phyloP scores from a whole-genome alignment of 345 rosid species.

The Acer campestre region DNA sequence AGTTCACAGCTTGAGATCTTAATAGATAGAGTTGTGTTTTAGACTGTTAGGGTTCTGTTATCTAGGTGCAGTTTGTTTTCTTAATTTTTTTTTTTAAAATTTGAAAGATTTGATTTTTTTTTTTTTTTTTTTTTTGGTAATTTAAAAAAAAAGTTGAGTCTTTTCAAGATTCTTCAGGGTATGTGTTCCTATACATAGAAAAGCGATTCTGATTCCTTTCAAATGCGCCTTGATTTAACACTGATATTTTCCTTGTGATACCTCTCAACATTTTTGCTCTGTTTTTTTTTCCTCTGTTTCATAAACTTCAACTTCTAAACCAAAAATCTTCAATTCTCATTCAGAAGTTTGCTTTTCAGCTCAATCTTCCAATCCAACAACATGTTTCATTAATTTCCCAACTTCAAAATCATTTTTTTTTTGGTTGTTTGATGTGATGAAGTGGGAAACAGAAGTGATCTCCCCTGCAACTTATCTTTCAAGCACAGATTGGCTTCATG shows the following conservation, averaged over 20 bases:
- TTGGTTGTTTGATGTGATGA: conserved; percentile 36
- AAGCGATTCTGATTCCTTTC: conserved; percentile 62
- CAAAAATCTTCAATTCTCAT: not conserved
- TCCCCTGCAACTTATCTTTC: conserved; percentile 49
- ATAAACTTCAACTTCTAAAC: conserved; percentile 2
- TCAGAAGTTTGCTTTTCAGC: not conserved
- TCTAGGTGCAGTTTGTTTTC: not conserved
- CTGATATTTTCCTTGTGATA: conserved; percentile 39
- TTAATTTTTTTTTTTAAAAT: not conserved
- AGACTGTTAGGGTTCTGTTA: conserved; percentile 23
- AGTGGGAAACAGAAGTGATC: conserved; percentile 70
- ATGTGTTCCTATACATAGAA: conserved; percentile 27
- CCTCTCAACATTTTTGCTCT: conserved; percentile 24
- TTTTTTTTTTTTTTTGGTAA: conserved; percentile 11
- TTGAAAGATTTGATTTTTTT: conserved; percentile 5
- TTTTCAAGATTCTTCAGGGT: conserved; percentile 58
- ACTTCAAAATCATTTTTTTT: not conserved
- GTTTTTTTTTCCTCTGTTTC: conserved; percentile 16
- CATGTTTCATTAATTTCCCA: conserved; percentile 1
- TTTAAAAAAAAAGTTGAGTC: conserved; percentile 30
- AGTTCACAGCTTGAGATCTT: conserved; percentile 36
- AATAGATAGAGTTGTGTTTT: conserved; percentile 2
- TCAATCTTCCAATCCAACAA: not conserved
- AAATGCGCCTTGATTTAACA: conserved; percentile 56
- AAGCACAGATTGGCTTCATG: conserved; percentile 53